Percentiles rank a stretch among this genome's conserved stretches.
Conservation (phyloP, 306 rosid genomes). For the Cucumis melo region DNA sequence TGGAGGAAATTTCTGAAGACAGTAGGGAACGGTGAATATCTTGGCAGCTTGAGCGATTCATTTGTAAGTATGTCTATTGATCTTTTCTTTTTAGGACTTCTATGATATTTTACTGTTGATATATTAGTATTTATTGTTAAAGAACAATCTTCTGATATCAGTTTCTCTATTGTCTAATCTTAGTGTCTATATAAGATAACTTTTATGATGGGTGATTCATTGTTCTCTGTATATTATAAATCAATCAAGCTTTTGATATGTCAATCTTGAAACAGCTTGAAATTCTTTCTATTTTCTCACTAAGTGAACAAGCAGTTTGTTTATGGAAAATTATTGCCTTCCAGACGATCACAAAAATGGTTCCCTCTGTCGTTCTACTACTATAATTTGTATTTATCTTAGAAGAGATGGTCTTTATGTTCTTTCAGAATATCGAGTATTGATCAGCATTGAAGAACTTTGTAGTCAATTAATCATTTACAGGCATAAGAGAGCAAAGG, state of each 20-base stretch:
- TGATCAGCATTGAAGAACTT: neutral
- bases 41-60: neutral
- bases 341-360: neutral
- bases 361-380: neutral
- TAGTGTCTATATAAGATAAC: neutral
- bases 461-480: neutral
- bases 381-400: neutral
- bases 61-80: neutral
- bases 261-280: neutral
- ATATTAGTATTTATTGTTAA: neutral
- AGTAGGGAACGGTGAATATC: slow-evolving; percentile 5
- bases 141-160: neutral
- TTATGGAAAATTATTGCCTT: neutral
- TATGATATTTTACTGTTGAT: neutral
- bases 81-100: neutral
- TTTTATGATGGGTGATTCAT: neutral
- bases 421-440: neutral
- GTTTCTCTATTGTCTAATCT: neutral
- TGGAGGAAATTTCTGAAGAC: slow-evolving; percentile 36
- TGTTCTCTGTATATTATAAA: neutral
- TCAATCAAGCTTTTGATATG: neutral
- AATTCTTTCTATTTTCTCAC: neutral
- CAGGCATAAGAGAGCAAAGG: neutral
- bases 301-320: neutral
- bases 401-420: neutral